Evolutionary conservation across 1,139 yeast species (phyloP).

Genomic region (Lodderomyces metapsilosis): DNA sequence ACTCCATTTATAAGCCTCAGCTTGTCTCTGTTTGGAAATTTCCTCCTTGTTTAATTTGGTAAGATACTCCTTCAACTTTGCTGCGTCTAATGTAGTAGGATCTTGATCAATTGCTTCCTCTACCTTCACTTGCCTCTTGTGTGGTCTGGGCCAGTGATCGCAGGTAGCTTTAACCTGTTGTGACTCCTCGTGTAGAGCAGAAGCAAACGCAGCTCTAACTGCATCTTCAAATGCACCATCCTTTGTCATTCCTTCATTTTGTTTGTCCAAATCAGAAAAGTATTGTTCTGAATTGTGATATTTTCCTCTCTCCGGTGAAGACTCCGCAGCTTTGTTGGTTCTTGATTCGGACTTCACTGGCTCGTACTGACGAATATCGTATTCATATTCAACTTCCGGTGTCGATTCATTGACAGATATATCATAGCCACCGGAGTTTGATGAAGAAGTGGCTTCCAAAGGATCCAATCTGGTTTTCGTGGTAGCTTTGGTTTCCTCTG

Average conservation of each 20-base stretch:
- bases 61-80: conserved; percentile 38
- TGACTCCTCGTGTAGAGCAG: not conserved
- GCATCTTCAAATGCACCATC: not conserved
- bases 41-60: conserved; percentile 43
- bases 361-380: conserved; percentile 26
- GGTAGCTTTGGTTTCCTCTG: conserved; percentile 10
- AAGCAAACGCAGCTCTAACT: not conserved
- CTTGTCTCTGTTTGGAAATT: conserved; percentile 46
- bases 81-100: not conserved
- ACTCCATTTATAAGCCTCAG: conserved; percentile 44
- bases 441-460: not conserved
- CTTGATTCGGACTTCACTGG: not conserved
- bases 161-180: not conserved
- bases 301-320: conserved; percentile 5
- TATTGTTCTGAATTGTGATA: conserved; percentile 26
- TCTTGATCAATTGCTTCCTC: not conserved
- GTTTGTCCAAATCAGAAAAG: conserved; percentile 14
- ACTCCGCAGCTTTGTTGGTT: no score
- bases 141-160: not conserved
- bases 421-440: no score
- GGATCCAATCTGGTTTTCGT: conserved; percentile 1
- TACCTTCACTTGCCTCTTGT: not conserved
- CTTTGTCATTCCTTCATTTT: not conserved
- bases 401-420: no score
- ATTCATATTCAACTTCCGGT: conserved; percentile 13